Evolutionary conservation across 805 yeast genomes (phyloP).

Genomic region (Torulaspora franciscae): DNA sequence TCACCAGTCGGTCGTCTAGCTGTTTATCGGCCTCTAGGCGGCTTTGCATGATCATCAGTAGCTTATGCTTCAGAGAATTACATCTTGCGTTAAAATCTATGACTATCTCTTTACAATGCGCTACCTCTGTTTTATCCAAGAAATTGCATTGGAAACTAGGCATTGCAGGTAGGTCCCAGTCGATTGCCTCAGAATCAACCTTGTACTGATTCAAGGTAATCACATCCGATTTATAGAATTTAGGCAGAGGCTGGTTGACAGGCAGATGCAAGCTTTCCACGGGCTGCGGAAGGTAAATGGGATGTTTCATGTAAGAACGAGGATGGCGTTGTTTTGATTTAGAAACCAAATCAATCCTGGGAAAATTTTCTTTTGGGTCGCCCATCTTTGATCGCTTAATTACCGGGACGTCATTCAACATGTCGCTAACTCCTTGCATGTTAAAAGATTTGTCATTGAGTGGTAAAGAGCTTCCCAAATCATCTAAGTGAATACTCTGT

Average conservation of each 20-base stretch:
- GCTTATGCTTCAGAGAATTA: constrained; percentile 17
- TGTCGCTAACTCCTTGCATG: constrained; percentile 26
- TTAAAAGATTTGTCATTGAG: constrained; percentile 21
- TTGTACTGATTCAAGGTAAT: constrained; percentile 16
- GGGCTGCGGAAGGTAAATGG: constrained; percentile 3
- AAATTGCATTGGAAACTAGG: constrained; percentile 21
- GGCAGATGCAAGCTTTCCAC: constrained; percentile 27
- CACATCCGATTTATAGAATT: constrained; percentile 23
- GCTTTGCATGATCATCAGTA: constrained; percentile 14
- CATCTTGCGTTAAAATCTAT: constrained; percentile 18
- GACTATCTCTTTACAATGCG: constrained; percentile 18
- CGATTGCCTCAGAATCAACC: constrained; percentile 12
- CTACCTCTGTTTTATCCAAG: constrained; percentile 19
- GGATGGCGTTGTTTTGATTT: not conserved
- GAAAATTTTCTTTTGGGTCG: not conserved
- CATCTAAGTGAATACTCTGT: constrained; percentile 15
- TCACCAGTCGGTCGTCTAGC: constrained; percentile 18
- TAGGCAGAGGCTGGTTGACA: constrained; percentile 28
- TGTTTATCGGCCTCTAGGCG: constrained; percentile 23
- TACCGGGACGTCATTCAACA: constrained; percentile 22
- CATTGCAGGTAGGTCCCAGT: constrained; percentile 16
- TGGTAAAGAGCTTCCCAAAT: constrained; percentile 18
- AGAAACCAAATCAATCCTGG: constrained; percentile 8
- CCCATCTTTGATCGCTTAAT: constrained; percentile 17
- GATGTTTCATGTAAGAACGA: not conserved